These are phyloP conservation scores for Boehmeria nivea DNA, from an alignment of 306 rosid genomes.

Conservation along the genomic window DNA sequence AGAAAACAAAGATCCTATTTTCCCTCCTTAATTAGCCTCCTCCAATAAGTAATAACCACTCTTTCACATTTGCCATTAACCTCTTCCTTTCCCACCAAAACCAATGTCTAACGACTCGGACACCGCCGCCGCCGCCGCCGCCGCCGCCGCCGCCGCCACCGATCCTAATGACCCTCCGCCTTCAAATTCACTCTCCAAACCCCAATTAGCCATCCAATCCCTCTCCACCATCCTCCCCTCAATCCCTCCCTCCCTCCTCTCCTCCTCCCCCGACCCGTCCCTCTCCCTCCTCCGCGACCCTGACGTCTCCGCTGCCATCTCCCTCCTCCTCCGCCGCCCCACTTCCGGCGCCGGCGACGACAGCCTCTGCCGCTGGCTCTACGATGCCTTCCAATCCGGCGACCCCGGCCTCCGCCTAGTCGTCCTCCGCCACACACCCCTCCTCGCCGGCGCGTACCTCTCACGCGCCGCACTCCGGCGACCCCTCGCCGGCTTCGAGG, in stretches of 20 bases:
- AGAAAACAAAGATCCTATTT: conserved; percentile 2
- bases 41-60: not conserved
- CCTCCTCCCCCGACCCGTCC: conserved; percentile 25
- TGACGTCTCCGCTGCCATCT: conserved; percentile 32
- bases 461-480: conserved; percentile 40
- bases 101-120: conserved; percentile 28
- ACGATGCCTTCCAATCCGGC: conserved; percentile 68
- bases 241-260: conserved; percentile 17
- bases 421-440: conserved; percentile 67
- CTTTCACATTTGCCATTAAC: not conserved
- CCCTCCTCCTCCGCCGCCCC: conserved; percentile 53
- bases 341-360: conserved; percentile 70
- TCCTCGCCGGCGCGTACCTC: conserved; percentile 56
- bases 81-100: not conserved
- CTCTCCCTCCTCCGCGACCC: conserved; percentile 44
- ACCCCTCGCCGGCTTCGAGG: conserved; percentile 76
- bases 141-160: not conserved
- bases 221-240: conserved; percentile 51
- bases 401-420: conserved; percentile 51
- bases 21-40: not conserved
- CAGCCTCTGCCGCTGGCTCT: conserved; percentile 83
- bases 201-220: conserved; percentile 34
- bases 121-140: too few species aligned
- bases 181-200: conserved; percentile 5
- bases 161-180: not conserved